A percentile compares a stretch with the other conserved stretches of the same genome.
Evolutionary conservation across 2,329 filamentous ascomycete species (phyloP).

Genomic region (Colletotrichum simmondsii): DNA sequence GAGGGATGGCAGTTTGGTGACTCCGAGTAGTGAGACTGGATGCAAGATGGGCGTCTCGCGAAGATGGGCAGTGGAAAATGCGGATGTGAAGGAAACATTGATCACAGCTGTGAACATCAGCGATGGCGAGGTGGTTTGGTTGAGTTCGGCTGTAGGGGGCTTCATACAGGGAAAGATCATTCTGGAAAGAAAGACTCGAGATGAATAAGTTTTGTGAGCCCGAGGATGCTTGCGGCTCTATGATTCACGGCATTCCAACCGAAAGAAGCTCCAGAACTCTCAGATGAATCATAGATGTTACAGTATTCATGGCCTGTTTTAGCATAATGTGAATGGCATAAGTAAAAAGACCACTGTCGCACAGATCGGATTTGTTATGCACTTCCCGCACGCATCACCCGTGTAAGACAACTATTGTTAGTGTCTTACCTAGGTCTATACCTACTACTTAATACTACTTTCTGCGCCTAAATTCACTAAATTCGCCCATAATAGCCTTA

Average conservation of each 20-base stretch:
- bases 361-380: too few relatives aligned
- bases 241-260: neutral
- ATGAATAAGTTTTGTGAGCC: neutral
- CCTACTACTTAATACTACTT: too few relatives aligned
- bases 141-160: neutral
- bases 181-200: neutral
- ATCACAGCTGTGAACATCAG: neutral
- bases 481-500: rapidly evolving
- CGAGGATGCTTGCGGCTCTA: neutral
- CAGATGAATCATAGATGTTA: neutral
- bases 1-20: neutral
- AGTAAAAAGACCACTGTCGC: too few relatives aligned
- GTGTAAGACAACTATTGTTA: too few relatives aligned
- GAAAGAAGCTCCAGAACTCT: neutral
- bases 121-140: neutral
- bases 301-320: neutral
- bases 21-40: neutral
- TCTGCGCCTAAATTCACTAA: too few relatives aligned
- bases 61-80: neutral
- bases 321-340: too few relatives aligned
- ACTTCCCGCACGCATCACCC: too few relatives aligned
- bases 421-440: too few relatives aligned
- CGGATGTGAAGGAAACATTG: neutral
- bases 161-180: neutral
- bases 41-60: conserved; percentile 9